phyloP scores from a whole-genome alignment of 352 stramenopile species.

The Phytopythium montanum region DNA sequence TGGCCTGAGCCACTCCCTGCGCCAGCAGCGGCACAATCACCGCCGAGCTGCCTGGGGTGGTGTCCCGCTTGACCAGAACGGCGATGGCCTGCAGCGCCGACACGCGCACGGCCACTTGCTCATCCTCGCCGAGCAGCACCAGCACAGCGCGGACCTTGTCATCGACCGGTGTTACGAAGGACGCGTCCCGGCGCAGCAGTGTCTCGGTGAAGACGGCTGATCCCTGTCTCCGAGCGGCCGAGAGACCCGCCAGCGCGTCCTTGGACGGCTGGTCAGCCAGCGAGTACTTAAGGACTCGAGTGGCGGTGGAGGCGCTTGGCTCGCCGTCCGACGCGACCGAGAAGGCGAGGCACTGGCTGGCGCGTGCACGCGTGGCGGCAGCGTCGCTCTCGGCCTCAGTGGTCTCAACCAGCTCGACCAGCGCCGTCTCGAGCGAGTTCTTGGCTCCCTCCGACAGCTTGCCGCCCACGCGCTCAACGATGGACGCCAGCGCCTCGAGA shows the following conservation, averaged over 20 bases:
- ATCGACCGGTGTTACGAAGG: conserved; percentile 24
- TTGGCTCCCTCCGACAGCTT: conserved; percentile 64
- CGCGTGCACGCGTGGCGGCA: conserved; percentile 41
- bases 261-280: conserved; percentile 32
- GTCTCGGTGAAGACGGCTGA: conserved; percentile 51
- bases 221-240: conserved; percentile 63
- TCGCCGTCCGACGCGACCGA: conserved; percentile 48
- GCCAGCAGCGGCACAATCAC: conserved; percentile 59
- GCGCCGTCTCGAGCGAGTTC: conserved; percentile 45
- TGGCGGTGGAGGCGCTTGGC: conserved; percentile 22
- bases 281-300: conserved; percentile 39
- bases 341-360: conserved; percentile 63
- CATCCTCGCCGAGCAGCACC: conserved; percentile 44
- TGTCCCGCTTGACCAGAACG: conserved; percentile 49
- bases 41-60: conserved; percentile 19
- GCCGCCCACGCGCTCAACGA: conserved; percentile 59
- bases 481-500: conserved; percentile 58
- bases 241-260: conserved; percentile 32
- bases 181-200: conserved; percentile 44
- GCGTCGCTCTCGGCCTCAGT: conserved; percentile 38
- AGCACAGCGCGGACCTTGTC: conserved; percentile 30
- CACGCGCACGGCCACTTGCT: conserved; percentile 60
- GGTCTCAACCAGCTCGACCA: conserved; percentile 63
- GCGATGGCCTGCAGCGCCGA: conserved; percentile 52
- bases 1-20: conserved; percentile 55